A percentile compares a stretch with the other conserved stretches of the same genome.
phyloP scores from a whole-genome alignment of 805 yeast species.

The Candida vaughaniae region DNA sequence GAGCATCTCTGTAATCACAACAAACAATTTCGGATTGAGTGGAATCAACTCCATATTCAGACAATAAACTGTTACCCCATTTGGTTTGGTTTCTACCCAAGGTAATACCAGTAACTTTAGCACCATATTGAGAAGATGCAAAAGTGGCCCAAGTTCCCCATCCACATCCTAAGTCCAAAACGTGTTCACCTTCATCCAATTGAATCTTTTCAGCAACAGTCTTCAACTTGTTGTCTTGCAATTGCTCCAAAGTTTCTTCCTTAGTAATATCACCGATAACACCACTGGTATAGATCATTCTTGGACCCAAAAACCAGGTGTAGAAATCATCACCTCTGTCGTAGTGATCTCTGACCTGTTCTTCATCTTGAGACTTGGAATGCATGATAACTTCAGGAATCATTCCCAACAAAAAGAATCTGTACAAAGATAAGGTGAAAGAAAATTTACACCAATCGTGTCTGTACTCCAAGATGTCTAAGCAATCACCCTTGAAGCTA shows the following conservation, averaged over 20 bases:
- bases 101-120: constrained; percentile 85
- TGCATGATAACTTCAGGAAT: constrained; percentile 92
- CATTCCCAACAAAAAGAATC: constrained; percentile 80
- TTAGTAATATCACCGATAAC: constrained; percentile 65
- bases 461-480: constrained; percentile 80
- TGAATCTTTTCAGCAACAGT: constrained; percentile 85
- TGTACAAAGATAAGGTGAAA: constrained; percentile 75
- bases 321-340: constrained; percentile 96
- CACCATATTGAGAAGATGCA: constrained; percentile 81
- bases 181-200: constrained; percentile 65
- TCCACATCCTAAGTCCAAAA: constrained; percentile 90
- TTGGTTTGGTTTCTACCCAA: constrained; percentile 88
- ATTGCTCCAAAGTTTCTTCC: constrained; percentile 72
- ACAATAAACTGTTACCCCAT: constrained; percentile 76
- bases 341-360: constrained; percentile 92
- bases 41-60: constrained; percentile 62
- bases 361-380: constrained; percentile 92
- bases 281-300: constrained; percentile 93
- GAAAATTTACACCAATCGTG: constrained; percentile 89
- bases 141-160: constrained; percentile 92
- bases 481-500: constrained; percentile 81
- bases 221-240: constrained; percentile 89
- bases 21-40: constrained; percentile 78
- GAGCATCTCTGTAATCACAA: constrained; percentile 89
- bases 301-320: constrained; percentile 90